phyloP scores from a whole-genome alignment of 345 rosid genomes.

The Corchorus olitorius region DNA sequence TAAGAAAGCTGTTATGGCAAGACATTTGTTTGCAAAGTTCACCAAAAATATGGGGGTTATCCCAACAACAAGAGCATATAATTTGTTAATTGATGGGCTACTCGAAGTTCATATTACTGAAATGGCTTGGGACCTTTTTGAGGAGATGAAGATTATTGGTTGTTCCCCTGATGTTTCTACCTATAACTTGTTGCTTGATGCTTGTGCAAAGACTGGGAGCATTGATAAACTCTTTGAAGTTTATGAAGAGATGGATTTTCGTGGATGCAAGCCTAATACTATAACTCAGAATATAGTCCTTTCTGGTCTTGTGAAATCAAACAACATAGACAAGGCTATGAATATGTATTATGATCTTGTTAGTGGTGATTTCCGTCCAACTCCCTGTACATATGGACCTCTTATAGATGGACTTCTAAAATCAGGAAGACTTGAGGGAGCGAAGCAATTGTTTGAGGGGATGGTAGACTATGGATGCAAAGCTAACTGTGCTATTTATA shows the following conservation, averaged over 20 bases:
- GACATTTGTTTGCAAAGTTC: slow-evolving; percentile 52
- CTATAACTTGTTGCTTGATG: slow-evolving; percentile 72
- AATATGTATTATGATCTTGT: slow-evolving; percentile 70
- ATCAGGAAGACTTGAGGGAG: slow-evolving; percentile 65
- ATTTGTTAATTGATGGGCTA: slow-evolving; percentile 66
- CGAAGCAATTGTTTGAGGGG: slow-evolving; percentile 70
- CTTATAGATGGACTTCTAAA: slow-evolving; percentile 78
- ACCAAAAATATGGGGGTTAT: slow-evolving; percentile 57
- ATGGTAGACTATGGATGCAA: slow-evolving; percentile 77
- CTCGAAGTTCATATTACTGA: slow-evolving; percentile 48
- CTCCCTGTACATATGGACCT: slow-evolving; percentile 85
- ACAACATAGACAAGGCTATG: slow-evolving; percentile 63
- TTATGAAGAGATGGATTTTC: slow-evolving; percentile 59
- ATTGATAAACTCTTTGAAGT: slow-evolving; percentile 54
- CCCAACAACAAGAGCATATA: slow-evolving; percentile 51
- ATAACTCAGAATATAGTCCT: slow-evolving; percentile 82
- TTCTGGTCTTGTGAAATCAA: slow-evolving; percentile 63
- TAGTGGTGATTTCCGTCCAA: slow-evolving; percentile 73
- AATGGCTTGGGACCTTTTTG: slow-evolving; percentile 51
- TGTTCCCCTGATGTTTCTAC: slow-evolving; percentile 66
- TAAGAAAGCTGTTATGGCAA: slow-evolving; percentile 53
- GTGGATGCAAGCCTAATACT: slow-evolving; percentile 61
- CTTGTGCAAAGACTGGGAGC: slow-evolving; percentile 65
- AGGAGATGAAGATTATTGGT: slow-evolving; percentile 60
- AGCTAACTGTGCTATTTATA: slow-evolving; percentile 84